phyloP scores from a whole-genome alignment of 2,329 filamentous ascomycete species.

The Exophiala viscosa region DNA sequence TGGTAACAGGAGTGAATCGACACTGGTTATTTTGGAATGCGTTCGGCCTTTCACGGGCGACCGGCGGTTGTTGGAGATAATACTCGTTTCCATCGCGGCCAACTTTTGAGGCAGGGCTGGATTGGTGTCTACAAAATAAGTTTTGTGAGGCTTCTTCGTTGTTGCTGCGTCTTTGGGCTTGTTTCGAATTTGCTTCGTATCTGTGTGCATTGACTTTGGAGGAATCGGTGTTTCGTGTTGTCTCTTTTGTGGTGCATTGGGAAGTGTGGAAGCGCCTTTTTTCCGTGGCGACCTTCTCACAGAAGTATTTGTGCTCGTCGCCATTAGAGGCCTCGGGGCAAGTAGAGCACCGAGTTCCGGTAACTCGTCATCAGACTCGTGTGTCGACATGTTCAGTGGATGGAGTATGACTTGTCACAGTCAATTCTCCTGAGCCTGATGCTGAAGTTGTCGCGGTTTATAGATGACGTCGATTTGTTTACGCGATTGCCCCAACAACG shows the following conservation, averaged over 20 bases:
- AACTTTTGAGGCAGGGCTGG: conserved; percentile 7
- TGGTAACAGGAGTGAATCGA: conserved; percentile 36
- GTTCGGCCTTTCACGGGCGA: conserved; percentile 17
- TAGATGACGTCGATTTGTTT: too few relatives aligned
- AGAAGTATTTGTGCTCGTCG: conserved; percentile 11
- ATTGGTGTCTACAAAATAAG: not conserved
- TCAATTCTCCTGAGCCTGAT: too few relatives aligned
- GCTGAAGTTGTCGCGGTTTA: too few relatives aligned
- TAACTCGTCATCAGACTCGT: conserved; percentile 25
- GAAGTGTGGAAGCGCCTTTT: conserved; percentile 1
- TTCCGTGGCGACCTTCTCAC: conserved; percentile 26
- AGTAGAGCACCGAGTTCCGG: conserved; percentile 24
- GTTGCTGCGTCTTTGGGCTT: not conserved
- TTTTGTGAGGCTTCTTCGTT: not conserved
- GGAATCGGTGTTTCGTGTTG: not conserved
- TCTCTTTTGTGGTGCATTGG: conserved; percentile 6
- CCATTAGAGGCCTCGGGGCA: conserved; percentile 17
- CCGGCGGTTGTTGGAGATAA: conserved; percentile 16
- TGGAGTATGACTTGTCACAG: too few relatives aligned
- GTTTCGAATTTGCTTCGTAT: not conserved
- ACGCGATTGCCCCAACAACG: too few relatives aligned
- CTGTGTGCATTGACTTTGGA: not conserved
- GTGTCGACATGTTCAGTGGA: conserved; percentile 4
- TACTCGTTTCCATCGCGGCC: not conserved
- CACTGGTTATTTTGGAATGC: conserved; percentile 32